These are phyloP conservation scores for Trichoderma harzianum DNA, from an alignment of 2,329 filamentous ascomycete genomes.

Conservation along the genomic window DNA sequence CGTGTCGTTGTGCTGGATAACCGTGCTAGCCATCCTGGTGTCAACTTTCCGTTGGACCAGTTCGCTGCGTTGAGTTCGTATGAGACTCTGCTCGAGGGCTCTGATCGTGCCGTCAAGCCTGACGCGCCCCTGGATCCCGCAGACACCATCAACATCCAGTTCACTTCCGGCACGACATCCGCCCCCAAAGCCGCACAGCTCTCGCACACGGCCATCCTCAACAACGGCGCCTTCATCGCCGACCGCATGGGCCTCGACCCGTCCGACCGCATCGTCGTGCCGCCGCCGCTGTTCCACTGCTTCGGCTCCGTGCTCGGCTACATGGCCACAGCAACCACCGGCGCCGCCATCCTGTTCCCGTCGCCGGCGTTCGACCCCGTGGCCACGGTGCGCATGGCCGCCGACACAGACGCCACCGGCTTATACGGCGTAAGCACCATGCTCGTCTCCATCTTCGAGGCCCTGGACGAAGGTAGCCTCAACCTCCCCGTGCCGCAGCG, in stretches of 20 bases:
- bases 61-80: slow-evolving; percentile 46
- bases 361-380: slow-evolving; percentile 80
- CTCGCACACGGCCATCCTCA: slow-evolving; percentile 80
- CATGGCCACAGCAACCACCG: slow-evolving; percentile 84
- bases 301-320: slow-evolving; percentile 92
- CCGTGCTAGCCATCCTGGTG: slow-evolving; percentile 46
- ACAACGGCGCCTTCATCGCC: slow-evolving; percentile 85
- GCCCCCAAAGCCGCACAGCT: slow-evolving; percentile 89
- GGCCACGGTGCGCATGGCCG: slow-evolving; percentile 60
- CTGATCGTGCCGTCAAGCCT: slow-evolving; percentile 37
- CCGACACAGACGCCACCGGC: slow-evolving; percentile 54
- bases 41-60: slow-evolving; percentile 43
- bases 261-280: slow-evolving; percentile 74
- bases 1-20: slow-evolving; percentile 80
- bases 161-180: slow-evolving; percentile 93
- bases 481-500: slow-evolving; percentile 24
- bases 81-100: slow-evolving; percentile 36
- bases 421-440: slow-evolving; percentile 93
- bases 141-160: slow-evolving; percentile 92
- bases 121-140: slow-evolving; percentile 49
- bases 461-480: slow-evolving; percentile 50
- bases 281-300: slow-evolving; percentile 84
- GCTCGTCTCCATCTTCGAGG: slow-evolving; percentile 83
- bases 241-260: slow-evolving; percentile 76
- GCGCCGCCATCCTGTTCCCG: slow-evolving; percentile 79